phyloP scores from a whole-genome alignment of 2,329 filamentous ascomycete genomes.

The Hymenoscyphus occultus region DNA sequence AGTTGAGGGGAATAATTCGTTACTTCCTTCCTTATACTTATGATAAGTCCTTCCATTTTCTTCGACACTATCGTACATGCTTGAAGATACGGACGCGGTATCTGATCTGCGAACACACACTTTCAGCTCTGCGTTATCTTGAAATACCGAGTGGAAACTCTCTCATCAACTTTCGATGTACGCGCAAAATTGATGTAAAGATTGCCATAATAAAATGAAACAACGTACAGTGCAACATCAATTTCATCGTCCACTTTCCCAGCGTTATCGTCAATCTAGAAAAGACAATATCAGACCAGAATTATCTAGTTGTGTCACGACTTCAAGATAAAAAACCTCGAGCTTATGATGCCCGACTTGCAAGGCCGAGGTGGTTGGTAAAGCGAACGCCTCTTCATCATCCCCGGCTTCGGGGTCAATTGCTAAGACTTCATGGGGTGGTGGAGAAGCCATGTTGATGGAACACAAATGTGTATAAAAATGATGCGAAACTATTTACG shows the following conservation, averaged over 20 bases:
- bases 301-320: not conserved
- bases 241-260: not conserved
- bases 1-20: not conserved
- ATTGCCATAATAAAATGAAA: too few species aligned
- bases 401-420: not conserved
- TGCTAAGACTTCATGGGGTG: not conserved
- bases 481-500: not conserved
- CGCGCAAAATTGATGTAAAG: too few species aligned
- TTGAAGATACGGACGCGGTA: constrained; percentile 3
- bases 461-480: not conserved
- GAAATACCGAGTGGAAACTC: too few species aligned
- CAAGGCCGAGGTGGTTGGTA: not conserved
- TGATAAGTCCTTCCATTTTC: constrained; percentile 27
- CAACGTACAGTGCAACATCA: not conserved
- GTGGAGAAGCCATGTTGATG: not conserved
- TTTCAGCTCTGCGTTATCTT: not conserved
- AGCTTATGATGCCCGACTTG: not conserved
- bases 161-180: too few species aligned
- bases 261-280: not conserved
- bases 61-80: constrained; percentile 19
- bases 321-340: not conserved
- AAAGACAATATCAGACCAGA: not conserved
- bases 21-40: constrained; percentile 21
- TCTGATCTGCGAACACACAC: not conserved
- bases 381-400: not conserved